Evolutionary conservation across 2,329 filamentous ascomycete species (phyloP), one percentile per base, ranked within the genome.

Genomic region (Colletotrichum sp.): DNA sequence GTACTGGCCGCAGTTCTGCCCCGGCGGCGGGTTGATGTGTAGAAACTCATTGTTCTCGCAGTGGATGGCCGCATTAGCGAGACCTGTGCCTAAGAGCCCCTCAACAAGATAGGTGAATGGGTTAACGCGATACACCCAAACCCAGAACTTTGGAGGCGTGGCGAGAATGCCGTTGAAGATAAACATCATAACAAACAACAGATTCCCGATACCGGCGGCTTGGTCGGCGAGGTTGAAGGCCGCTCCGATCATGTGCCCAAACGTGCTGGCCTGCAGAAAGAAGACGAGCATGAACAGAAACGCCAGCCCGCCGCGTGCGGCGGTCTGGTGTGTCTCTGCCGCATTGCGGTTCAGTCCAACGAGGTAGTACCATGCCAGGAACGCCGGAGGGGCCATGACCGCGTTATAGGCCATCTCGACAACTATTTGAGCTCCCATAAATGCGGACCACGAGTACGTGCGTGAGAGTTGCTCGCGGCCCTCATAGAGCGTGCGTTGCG

Each of bases 111-210:
- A 96, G 0, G 93, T 94, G 81, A 96, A 92, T 0, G 94, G 94
- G 1, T 91, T 94, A 67, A 94, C 85, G 48, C 93, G 90, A 82
- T 95, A 95, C 91, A 95, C 93, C 87, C 94, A 94, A 78, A 92
- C 91, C 94, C 94, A 96, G 87, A 95, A 95, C 4, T 90, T 86
- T 0, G 94, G 93, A n/a, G 93, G 93, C 6, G 87, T 85, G n/a
- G 92, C 92, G 75, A 97, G 89, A 64, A 97, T 93, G 87, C 93
- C 89, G 81, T 93, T 94, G 88, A 90, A 92, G 86, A 94, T 94
- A 74, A 92, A 87, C 59, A 94, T 85, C 36, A 86, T 88, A 75
- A 94, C 89, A 83, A 94, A 93, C 78, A 91, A 81, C 66, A 93
- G 82, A 44, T 91, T 91, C 68, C 91, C 91, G 66, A 94, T 85